Evolutionary conservation across 306 rosid species (phyloP), one percentile per base, ranked within the genome.

Genomic region (Alnus glutinosa): DNA sequence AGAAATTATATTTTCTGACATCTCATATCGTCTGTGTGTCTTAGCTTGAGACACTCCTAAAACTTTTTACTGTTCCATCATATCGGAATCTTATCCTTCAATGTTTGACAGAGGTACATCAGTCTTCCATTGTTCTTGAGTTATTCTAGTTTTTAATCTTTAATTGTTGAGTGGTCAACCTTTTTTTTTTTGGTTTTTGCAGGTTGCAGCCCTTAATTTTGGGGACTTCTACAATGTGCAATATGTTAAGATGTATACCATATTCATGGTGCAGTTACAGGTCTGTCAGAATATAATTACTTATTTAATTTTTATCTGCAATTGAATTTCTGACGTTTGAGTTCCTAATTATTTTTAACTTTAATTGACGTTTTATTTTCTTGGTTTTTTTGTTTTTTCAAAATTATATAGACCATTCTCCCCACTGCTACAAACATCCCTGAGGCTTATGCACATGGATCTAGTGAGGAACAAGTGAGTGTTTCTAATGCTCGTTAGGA

Each of bases 241-340:
- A 80, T 96, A 93, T 82, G 87, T 89, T 70, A 90, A 91, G 86
- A 96, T 93, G 99, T 93, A 96, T 78, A 89, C 15, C 77, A 90
- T 96, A 82, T 96, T 96, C 85, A 86, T 93, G 92, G 94, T 74
- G 80, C 98, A 91, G 84, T 87, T 95, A 83, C 98, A 93, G 99
- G 99, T 96, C 1, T 75, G 90, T 71, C 70, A 57, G 11, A 64
- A 62, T 70, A n/a, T 5, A n/a, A 55, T 28, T 75, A 15, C 30
- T 30, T 30, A 23, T 55, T 78, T 78, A 15, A 9, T 47, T 39
- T 75, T 49, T 30, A 3, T 8, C 39, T 70, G 57, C 52, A 14
- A 52, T 28, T 68, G 59, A 15, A 68, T 16, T 47, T 71, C 13
- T 15, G 6, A 39, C 18, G 54, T 70, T 48, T 11, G 18, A 18